Evolutionary conservation across 139 green algal species (phyloP), one percentile per base, ranked within the genome.

Genomic region (Coccomyxa sp.): DNA sequence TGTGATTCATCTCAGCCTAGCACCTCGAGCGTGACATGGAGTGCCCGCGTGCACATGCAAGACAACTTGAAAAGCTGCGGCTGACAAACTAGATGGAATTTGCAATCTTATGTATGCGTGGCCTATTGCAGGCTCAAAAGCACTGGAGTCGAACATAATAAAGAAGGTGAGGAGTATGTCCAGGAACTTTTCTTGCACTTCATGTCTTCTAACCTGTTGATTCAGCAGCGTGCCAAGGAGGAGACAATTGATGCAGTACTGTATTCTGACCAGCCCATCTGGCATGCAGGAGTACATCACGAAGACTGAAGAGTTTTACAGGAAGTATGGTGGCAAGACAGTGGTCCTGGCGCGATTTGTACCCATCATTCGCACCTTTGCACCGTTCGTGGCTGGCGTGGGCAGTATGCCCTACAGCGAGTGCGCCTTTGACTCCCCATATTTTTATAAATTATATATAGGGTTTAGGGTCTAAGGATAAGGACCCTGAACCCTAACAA

Each of bases 311-410:
- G 30, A 82, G 17, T 98, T 95, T 82, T 98, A 96, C 77, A 82
- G 67, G 58, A 96, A 95, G 87, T 92, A 97, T 81, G 94, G 94
- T 18, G 93, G 91, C 82, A 96, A 96, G 86, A 95, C 94, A 13
- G 89, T 98, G 23, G 94, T 98, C 63, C 88, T 98, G 76, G 95
- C 94, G 9, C 91, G 95, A 45, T 98, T 98, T 83, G 91, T 98
- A 60, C 94, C 95, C 79, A 98, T 98, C 81, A 90, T 98, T 0
- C 91, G 95, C 32, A 98, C 95, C 13, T 97, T 98, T 84, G 95
- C 95, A 25, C 95, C 95, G 15, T 98, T 98, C 84, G 93, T 98
- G 23, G 95, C 95, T 3, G 95, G 95, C 51, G 90, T 98, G 15
- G 93, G 92, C 28, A 90, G 80, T 71, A 97, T 98, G 95, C 57